A percentile compares a stretch with the other conserved stretches of the same genome.
Evolutionary conservation across 1,139 yeast species (phyloP).

Genomic region (Arxiozyma slooffiae): DNA sequence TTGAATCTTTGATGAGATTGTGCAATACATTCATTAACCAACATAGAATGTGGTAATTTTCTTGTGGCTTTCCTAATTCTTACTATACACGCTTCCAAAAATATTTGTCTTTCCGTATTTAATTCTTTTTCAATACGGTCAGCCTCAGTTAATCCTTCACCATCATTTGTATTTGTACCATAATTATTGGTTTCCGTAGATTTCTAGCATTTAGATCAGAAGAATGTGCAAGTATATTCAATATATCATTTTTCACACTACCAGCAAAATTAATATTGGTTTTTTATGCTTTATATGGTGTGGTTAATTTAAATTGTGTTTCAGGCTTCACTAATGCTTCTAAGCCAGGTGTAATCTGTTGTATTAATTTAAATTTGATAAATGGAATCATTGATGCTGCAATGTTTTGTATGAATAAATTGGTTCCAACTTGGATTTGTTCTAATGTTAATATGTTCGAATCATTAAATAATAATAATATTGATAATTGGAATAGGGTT

Average conservation of each 20-base stretch:
- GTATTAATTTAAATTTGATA: slow-evolving; percentile 65
- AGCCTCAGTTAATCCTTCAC: slow-evolving; percentile 39
- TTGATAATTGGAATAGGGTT: too few species aligned
- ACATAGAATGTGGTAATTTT: slow-evolving; percentile 62
- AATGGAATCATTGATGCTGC: slow-evolving; percentile 72
- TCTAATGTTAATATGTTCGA: too few species aligned
- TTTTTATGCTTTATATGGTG: slow-evolving; percentile 77
- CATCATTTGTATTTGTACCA: background rate
- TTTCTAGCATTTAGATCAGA: too few species aligned
- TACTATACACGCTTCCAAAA: slow-evolving; percentile 86
- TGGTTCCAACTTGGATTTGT: too few species aligned
- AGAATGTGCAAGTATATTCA: too few species aligned
- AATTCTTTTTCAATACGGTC: slow-evolving; percentile 79
- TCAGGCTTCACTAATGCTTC: slow-evolving; percentile 40
- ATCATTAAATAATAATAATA: too few species aligned
- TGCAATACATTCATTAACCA: slow-evolving; percentile 81
- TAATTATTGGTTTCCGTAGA: too few species aligned
- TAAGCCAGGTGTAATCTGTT: slow-evolving; percentile 51
- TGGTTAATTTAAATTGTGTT: slow-evolving; percentile 63
- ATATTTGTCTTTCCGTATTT: slow-evolving; percentile 76
- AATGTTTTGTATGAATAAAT: slow-evolving; percentile 51
- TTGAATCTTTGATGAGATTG: slow-evolving; percentile 78
- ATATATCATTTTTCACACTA: too few species aligned
- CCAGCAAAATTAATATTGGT: slow-evolving; percentile 76
- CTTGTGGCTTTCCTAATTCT: slow-evolving; percentile 94